Conservation (phyloP, 2,329 filamentous ascomycete genomes). For the Ambrosiella cleistominuta region DNA sequence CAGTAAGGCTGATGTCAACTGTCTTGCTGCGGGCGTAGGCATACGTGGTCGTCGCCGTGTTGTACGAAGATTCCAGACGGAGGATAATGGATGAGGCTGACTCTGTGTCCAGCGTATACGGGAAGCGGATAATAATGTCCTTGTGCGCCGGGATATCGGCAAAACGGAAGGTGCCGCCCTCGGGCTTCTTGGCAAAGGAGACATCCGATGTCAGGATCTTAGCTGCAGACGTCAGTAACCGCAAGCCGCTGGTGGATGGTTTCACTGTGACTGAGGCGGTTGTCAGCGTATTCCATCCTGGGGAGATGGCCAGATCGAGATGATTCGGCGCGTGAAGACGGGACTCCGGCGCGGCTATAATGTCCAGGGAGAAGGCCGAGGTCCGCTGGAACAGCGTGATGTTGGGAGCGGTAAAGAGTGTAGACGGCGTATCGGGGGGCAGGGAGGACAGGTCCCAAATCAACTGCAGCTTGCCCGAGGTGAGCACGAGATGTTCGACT, state of each 20-base stretch:
- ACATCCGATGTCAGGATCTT: constrained; percentile 27
- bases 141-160: constrained; percentile 27
- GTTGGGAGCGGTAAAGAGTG: constrained; percentile 40
- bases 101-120: constrained; percentile 64
- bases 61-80: constrained; percentile 59
- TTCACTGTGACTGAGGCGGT: constrained; percentile 43
- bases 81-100: constrained; percentile 47
- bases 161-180: constrained; percentile 36
- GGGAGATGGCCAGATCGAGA: constrained; percentile 54
- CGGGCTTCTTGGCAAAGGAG: constrained; percentile 29
- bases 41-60: constrained; percentile 45
- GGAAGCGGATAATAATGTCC: constrained; percentile 44
- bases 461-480: constrained; percentile 44
- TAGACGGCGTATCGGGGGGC: constrained; percentile 28
- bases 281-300: constrained; percentile 55
- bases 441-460: constrained; percentile 43
- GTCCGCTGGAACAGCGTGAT: constrained; percentile 58
- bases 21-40: constrained; percentile 42
- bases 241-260: constrained; percentile 46
- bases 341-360: constrained; percentile 43
- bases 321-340: constrained; percentile 65
- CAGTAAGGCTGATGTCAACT: constrained; percentile 56
- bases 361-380: constrained; percentile 47
- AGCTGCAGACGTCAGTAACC: constrained; percentile 44
- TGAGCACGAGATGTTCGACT: constrained; percentile 53